Percentiles rank a stretch among this genome's conserved stretches.
Conservation (phyloP, 2,329 filamentous ascomycete genomes). For the Clonostachys byssicola region DNA sequence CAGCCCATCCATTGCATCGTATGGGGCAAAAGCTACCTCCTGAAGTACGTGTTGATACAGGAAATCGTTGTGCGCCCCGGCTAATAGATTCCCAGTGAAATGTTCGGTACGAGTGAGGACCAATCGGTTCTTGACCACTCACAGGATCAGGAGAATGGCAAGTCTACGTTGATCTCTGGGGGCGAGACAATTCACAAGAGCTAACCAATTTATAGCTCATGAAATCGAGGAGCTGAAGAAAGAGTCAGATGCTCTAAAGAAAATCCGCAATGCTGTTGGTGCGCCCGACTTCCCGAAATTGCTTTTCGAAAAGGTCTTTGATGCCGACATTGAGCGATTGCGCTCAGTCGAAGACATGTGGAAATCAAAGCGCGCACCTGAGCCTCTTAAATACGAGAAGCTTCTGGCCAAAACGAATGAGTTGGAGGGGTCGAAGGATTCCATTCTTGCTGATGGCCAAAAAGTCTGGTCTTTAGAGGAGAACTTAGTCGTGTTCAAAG, state of each 20-base stretch:
- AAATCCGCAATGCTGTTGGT: constrained; percentile 77
- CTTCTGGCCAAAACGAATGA: constrained; percentile 48
- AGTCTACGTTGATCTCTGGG: constrained; percentile 5
- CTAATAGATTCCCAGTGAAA: constrained; percentile 44
- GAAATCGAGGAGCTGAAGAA: constrained; percentile 86
- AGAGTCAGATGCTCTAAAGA: constrained; percentile 79
- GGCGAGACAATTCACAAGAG: not conserved
- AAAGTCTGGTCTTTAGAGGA: constrained; percentile 76
- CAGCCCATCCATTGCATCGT: constrained; percentile 99
- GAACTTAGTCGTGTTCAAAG: constrained; percentile 80
- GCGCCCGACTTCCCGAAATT: constrained; percentile 71
- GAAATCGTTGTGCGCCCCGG: constrained; percentile 5
- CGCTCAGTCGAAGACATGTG: constrained; percentile 94
- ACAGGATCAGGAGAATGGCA: constrained; percentile 75
- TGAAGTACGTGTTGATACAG: constrained; percentile 50
- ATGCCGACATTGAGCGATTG: constrained; percentile 76
- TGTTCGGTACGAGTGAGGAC: constrained; percentile 90
- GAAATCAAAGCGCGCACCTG: constrained; percentile 75
- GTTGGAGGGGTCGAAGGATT: constrained; percentile 45
- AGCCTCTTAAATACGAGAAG: constrained; percentile 65
- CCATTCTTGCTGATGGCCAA: constrained; percentile 64
- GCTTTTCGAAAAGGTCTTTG: constrained; percentile 92
- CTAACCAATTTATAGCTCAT: constrained; percentile 32
- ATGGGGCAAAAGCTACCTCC: constrained; percentile 94
- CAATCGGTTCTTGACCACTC: constrained; percentile 77